Conservation (phyloP, 768 basidiomycete genomes). For the Coprinopsis strossmayeri region DNA sequence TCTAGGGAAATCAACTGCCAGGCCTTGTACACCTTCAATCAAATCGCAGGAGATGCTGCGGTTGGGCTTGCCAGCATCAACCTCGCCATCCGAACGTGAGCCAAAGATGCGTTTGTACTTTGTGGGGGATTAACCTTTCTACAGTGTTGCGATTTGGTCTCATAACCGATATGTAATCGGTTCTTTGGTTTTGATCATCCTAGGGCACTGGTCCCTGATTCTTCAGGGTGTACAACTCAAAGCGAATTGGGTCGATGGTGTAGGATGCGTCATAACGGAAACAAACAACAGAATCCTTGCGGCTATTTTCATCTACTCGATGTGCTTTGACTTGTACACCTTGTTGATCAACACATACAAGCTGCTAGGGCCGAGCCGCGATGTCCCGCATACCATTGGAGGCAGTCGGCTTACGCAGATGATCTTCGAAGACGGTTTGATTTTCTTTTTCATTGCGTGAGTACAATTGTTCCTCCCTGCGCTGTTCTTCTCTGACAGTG, state of each 20-base stretch:
- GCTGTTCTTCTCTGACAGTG: not conserved
- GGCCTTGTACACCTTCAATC: conserved; percentile 57
- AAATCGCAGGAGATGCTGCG: conserved; percentile 41
- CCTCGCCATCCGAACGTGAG: conserved; percentile 52
- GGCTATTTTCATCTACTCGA: conserved; percentile 70
- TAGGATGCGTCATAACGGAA: conserved; percentile 46
- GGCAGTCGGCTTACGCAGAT: conserved; percentile 48
- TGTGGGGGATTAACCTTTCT: conserved; percentile 4
- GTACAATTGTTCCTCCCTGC: conserved; percentile 21
- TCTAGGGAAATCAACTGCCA: conserved; percentile 55
- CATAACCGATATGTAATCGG: conserved; percentile 47
- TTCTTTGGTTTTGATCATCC: conserved; percentile 44
- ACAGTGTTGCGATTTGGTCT: conserved; percentile 57
- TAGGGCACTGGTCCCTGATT: conserved; percentile 68
- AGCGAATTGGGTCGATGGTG: conserved; percentile 42
- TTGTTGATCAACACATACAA: conserved; percentile 56
- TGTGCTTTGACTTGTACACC: conserved; percentile 65
- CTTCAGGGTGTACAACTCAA: conserved; percentile 61
- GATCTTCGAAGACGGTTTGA: conserved; percentile 67
- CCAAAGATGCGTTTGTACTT: not conserved
- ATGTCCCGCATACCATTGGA: conserved; percentile 16
- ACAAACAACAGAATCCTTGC: conserved; percentile 61
- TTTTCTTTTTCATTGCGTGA: conserved; percentile 72
- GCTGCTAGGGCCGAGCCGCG: conserved; percentile 28
- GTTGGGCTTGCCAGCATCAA: conserved; percentile 57